Evolutionary conservation across 2,329 filamentous ascomycete genomes (phyloP), one percentile per base, ranked within the genome.

Genomic region (Aspergillus aculeatinus): DNA sequence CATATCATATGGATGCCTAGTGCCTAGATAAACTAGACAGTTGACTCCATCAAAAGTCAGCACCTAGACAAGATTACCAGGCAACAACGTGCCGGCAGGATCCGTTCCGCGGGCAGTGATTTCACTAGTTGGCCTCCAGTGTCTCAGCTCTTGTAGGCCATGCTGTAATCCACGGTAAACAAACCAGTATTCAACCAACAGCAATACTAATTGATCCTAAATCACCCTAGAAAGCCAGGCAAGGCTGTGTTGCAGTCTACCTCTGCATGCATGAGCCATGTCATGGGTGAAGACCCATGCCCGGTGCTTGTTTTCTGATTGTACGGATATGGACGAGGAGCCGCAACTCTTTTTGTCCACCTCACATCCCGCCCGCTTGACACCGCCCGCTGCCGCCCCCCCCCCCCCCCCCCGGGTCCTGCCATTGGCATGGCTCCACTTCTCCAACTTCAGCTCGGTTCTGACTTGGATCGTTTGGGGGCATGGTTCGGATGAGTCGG

Each of bases 71-170:
- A 16, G 12, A 16, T 19, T 19, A 44, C 39, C 5, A 44, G 39
- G 39, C n/a, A 44, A 9, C 39, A 44, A 44, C 39, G 39, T 44
- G 52, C 52, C 52, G 52, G 52, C 52, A 48, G 52, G 39, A 55
- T 55, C 52, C 52, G 39, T 55, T 31, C 39, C 39, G 52, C 47
- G 27, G 27, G 27, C 52, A 48, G 39, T 29, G 25, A 35, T 27
- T 14, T 54, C 14, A 35, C 51, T 47, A 35, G 33, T n/a, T 54
- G 39, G 33, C 39, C 12, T 29, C 12, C 23, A 33, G 51, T 44
- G 11, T 35, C 11, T 12, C 14, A 35, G 14, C 11, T 12, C 33
- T 6, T 16, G 14, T 35, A 35, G 10, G 33, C 12, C 9, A 29
- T 10, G 27, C 7, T 29, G 27, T 29, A 29, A 29, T 29, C 7